These are phyloP conservation scores for Melastoma candidum DNA, from an alignment of 441 rosid genomes.

Conservation along the genomic window DNA sequence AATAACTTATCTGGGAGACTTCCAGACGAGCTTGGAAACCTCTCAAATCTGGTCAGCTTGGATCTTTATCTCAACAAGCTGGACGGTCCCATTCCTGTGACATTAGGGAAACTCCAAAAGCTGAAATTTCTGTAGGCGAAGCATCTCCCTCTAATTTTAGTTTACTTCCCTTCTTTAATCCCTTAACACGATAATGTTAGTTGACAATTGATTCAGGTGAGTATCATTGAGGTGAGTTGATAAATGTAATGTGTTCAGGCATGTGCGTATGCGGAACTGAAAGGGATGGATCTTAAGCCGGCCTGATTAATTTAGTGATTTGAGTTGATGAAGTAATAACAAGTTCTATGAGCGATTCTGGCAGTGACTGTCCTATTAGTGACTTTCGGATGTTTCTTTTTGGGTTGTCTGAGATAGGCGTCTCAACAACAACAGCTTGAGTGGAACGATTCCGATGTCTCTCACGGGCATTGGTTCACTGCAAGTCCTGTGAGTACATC, in stretches of 20 bases:
- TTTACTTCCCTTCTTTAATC: no score
- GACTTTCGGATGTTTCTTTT: no score
- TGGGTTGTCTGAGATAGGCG: constrained; percentile 40
- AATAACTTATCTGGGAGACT: constrained; percentile 5
- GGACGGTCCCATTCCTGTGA: constrained; percentile 9
- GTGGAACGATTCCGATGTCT: constrained; percentile 50
- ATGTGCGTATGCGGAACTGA: background rate
- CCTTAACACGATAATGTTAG: no score
- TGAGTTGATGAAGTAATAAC: no score
- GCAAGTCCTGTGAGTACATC: constrained; percentile 80
- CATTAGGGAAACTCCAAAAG: background rate
- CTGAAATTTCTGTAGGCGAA: constrained; percentile 7
- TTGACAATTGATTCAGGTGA: no score
- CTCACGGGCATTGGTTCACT: constrained; percentile 44
- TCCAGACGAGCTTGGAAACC: constrained; percentile 10
- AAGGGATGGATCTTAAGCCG: background rate
- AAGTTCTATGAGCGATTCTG: no score
- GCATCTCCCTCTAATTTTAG: background rate
- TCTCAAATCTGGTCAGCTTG: constrained; percentile 5
- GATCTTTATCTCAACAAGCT: constrained; percentile 11
- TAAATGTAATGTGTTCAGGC: no score
- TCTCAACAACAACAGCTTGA: constrained; percentile 70
- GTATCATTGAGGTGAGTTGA: no score
- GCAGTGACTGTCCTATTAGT: no score
- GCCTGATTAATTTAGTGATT: no score